These are phyloP conservation scores for Podospora conica DNA, from an alignment of 495 filamentous ascomycete species.

Conservation along the genomic window DNA sequence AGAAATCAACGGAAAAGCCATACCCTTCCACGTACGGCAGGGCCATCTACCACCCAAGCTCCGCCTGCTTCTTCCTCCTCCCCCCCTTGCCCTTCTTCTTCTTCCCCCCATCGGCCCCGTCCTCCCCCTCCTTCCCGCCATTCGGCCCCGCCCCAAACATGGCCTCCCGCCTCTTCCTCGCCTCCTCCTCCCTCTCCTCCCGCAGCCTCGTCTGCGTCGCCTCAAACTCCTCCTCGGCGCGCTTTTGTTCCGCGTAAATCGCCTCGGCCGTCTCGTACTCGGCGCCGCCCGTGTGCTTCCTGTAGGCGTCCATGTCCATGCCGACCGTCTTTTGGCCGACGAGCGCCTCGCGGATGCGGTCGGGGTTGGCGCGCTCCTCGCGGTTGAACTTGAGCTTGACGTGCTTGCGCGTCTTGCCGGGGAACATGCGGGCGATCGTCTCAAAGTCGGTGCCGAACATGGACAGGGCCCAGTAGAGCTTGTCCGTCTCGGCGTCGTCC, in stretches of 20 bases:
- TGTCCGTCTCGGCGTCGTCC: slow-evolving; percentile 68
- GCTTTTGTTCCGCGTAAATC: slow-evolving; percentile 65
- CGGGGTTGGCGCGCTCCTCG: slow-evolving; percentile 74
- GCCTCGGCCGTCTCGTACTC: slow-evolving; percentile 50
- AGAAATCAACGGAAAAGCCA: not conserved
- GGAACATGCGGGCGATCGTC: slow-evolving; percentile 79
- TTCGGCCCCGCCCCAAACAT: slow-evolving; percentile 39
- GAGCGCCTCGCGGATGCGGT: slow-evolving; percentile 62
- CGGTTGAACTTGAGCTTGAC: slow-evolving; percentile 91
- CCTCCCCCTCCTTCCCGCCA: slow-evolving; percentile 25
- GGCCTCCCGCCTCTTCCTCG: slow-evolving; percentile 48
- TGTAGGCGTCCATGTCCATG: slow-evolving; percentile 63
- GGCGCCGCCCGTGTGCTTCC: slow-evolving; percentile 54
- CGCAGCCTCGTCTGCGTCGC: slow-evolving; percentile 44
- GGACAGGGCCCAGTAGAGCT: slow-evolving; percentile 75
- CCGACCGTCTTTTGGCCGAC: slow-evolving; percentile 49
- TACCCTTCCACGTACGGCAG: not conserved
- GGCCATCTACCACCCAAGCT: not conserved
- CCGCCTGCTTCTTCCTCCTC: slow-evolving; percentile 18
- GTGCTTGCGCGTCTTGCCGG: slow-evolving; percentile 62
- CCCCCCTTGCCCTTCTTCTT: slow-evolving; percentile 22
- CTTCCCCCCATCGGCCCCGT: slow-evolving; percentile 33
- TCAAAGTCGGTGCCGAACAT: slow-evolving; percentile 94
- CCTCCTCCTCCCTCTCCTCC: slow-evolving; percentile 41
- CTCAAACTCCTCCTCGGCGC: slow-evolving; percentile 59